Conservation (phyloP, 2,329 filamentous ascomycete species). For the Claviceps citrina region DNA sequence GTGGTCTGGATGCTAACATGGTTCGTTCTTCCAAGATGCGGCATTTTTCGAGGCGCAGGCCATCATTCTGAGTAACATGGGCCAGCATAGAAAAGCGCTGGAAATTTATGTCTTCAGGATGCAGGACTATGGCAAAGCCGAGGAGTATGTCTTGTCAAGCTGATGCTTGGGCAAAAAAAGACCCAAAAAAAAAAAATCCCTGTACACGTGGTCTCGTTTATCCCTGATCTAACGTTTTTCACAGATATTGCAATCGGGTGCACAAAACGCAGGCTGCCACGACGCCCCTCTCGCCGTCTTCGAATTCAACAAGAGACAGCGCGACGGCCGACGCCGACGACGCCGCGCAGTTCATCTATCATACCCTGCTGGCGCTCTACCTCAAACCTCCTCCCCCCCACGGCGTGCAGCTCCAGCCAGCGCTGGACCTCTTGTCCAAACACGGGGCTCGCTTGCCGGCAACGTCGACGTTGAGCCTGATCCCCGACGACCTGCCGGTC, state of each 20-base stretch:
- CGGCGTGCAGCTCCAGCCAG: slow-evolving; percentile 57
- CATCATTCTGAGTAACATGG: slow-evolving; percentile 86
- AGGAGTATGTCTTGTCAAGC: slow-evolving; percentile 50
- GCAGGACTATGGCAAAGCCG: slow-evolving; percentile 71
- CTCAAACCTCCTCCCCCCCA: slow-evolving; percentile 64
- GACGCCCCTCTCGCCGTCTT: slow-evolving; percentile 20
- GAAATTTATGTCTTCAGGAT: slow-evolving; percentile 96
- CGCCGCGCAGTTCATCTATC: slow-evolving; percentile 65
- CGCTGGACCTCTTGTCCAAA: slow-evolving; percentile 73
- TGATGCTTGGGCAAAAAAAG: neutral
- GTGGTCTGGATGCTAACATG: slow-evolving; percentile 6
- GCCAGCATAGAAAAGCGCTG: slow-evolving; percentile 86
- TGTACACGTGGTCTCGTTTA: too few species aligned
- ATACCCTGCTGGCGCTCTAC: slow-evolving; percentile 79
- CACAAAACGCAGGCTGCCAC: slow-evolving; percentile 52
- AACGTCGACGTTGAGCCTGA: slow-evolving; percentile 67
- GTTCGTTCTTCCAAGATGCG: slow-evolving; percentile 40
- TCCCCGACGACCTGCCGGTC: slow-evolving; percentile 67
- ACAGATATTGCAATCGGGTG: slow-evolving; percentile 74
- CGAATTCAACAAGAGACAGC: slow-evolving; percentile 20
- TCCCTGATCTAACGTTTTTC: slow-evolving; percentile 8
- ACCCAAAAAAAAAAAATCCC: too few species aligned
- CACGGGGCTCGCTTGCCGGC: slow-evolving; percentile 87
- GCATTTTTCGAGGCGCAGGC: slow-evolving; percentile 81
- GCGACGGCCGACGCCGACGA: slow-evolving; percentile 28